Percentiles rank a stretch among this genome's conserved stretches.
Conservation (phyloP, 345 rosid species). For the Bretschneidera sinensis region DNA sequence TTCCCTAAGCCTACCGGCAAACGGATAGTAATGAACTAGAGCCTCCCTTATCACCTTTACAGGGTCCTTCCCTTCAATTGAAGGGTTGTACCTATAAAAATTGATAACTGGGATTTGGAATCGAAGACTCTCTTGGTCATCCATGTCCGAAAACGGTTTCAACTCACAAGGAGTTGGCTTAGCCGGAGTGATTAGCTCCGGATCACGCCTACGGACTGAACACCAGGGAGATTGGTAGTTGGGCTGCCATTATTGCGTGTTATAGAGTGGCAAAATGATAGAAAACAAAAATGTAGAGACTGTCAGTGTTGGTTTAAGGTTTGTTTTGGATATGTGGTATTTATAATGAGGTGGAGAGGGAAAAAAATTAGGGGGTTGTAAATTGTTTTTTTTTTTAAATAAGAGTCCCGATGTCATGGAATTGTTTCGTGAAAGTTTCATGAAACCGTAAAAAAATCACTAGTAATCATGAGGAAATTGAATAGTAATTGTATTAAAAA, state of each 20-base stretch:
- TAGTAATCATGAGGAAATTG: too few species aligned
- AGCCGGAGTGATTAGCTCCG: constrained; percentile 43
- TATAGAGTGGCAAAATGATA: too few species aligned
- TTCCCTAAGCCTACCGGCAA: constrained; percentile 55
- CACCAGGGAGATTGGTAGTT: constrained; percentile 14
- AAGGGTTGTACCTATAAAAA: constrained; percentile 26
- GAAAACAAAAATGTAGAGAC: too few species aligned
- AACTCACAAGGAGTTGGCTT: constrained; percentile 40
- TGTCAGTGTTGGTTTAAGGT: too few species aligned
- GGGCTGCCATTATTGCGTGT: too few species aligned
- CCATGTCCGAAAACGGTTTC: constrained; percentile 51
- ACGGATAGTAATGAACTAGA: constrained; percentile 45
- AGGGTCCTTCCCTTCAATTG: constrained; percentile 33
- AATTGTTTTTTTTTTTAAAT: too few species aligned
- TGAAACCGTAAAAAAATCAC: too few species aligned
- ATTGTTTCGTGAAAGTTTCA: too few species aligned
- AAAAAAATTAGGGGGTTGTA: not conserved
- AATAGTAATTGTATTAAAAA: too few species aligned
- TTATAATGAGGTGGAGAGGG: not conserved
- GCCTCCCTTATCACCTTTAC: constrained; percentile 35
- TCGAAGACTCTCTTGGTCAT: constrained; percentile 48
- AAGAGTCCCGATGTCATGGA: too few species aligned
- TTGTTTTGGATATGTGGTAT: too few species aligned
- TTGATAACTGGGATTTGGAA: constrained; percentile 33
- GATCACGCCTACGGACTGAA: constrained; percentile 32